These are phyloP conservation scores for Lepiota venenata DNA, from an alignment of 768 basidiomycete genomes.

Conservation along the genomic window DNA sequence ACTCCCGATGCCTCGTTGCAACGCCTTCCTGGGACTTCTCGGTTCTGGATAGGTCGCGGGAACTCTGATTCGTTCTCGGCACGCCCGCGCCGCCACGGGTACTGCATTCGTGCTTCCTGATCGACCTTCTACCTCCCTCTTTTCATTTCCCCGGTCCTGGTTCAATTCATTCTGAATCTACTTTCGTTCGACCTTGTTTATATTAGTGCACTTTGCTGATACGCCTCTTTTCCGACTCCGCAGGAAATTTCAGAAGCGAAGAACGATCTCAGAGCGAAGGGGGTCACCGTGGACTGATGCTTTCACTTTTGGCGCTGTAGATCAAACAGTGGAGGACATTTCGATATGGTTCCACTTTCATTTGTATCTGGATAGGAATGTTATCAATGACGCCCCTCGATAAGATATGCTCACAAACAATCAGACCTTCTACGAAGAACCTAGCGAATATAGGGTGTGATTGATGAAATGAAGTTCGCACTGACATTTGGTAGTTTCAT, in stretches of 20 bases:
- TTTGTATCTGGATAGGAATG: conserved; percentile 2
- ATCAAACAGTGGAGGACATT: background rate
- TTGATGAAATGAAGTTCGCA: conserved; percentile 4
- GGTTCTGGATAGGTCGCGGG: background rate
- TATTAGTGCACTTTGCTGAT: conserved; percentile 2
- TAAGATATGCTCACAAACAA: background rate
- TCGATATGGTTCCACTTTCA: background rate
- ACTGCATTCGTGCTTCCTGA: background rate
- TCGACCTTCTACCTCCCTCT: conserved; percentile 1
- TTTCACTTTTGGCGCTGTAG: background rate
- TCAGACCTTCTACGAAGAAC: conserved; percentile 11
- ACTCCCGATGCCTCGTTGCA: background rate
- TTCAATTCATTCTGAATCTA: background rate
- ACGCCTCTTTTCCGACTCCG: conserved; percentile 10
- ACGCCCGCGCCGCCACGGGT: background rate
- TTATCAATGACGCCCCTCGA: background rate
- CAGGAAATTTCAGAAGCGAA: conserved; percentile 59
- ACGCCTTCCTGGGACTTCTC: background rate
- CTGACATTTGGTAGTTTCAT: conserved; percentile 5
- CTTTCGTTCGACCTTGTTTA: conserved; percentile 9
- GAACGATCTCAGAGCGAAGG: conserved; percentile 53
- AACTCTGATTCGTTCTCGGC: conserved; percentile 4
- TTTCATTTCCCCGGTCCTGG: conserved; percentile 3
- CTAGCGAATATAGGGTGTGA: conserved; percentile 1
- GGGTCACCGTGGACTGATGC: conserved; percentile 54